A percentile compares a stretch with the other conserved stretches of the same genome.
phyloP scores from a whole-genome alignment of 73 alveolate species.

The Tetrahymena borealis region DNA sequence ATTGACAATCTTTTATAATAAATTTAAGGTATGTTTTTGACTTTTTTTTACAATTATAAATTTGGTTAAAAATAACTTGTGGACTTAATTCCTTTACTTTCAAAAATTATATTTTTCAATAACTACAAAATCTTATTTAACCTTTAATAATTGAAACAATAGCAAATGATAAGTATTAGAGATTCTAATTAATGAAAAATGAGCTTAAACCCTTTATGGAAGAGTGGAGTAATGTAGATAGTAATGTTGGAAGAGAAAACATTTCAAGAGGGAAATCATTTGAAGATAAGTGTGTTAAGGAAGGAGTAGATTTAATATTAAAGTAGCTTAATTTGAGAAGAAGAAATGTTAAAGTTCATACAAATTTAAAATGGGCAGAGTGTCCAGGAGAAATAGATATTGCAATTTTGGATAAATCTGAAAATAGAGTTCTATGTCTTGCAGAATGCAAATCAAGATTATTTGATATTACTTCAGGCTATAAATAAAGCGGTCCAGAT shows the following conservation, averaged over 20 bases:
- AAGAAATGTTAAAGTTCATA: not conserved
- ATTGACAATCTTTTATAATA: not conserved
- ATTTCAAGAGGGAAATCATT: not conserved
- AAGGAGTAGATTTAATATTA: not conserved
- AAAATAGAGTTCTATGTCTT: not conserved
- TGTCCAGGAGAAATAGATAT: constrained; percentile 1
- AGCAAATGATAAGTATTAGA: not conserved
- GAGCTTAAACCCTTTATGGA: not conserved
- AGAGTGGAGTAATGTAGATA: not conserved
- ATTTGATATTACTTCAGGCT: not conserved
- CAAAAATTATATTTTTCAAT: too few relatives aligned
- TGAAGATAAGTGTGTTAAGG: not conserved
- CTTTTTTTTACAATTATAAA: too few relatives aligned
- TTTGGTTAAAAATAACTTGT: too few relatives aligned
- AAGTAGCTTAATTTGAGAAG: not conserved
- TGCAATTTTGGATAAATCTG: not conserved
- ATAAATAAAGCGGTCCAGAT: not conserved
- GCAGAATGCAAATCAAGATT: not conserved
- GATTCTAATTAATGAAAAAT: not conserved
- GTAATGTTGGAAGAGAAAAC: not conserved
- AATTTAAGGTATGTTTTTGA: not conserved
- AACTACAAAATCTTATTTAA: too few relatives aligned
- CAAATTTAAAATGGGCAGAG: not conserved
- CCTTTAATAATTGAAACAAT: not conserved
- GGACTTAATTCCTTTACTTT: too few relatives aligned